Percentiles rank a stretch among this genome's conserved stretches.
phyloP scores from a whole-genome alignment of 2,329 filamentous ascomycete genomes.

The Aspergillus niger region DNA sequence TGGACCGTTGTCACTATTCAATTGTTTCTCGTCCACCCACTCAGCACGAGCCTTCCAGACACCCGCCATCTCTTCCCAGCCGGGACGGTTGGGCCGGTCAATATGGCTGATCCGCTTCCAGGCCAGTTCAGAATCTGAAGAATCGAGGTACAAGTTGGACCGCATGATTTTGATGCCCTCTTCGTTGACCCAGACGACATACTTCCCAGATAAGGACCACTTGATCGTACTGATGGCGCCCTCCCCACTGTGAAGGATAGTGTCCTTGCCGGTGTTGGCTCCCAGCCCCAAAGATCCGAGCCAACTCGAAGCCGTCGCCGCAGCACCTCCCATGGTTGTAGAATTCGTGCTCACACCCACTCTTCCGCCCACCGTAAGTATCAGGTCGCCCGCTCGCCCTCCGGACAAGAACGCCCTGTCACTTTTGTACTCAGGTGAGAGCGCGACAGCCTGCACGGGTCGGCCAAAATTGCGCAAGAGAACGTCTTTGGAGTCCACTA shows the following conservation, averaged over 20 bases:
- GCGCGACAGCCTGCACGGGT: slow-evolving; percentile 84
- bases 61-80: slow-evolving; percentile 94
- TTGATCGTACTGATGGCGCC: slow-evolving; percentile 88
- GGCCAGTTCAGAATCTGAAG: slow-evolving; percentile 73
- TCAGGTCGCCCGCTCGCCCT: slow-evolving; percentile 81
- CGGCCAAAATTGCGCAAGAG: slow-evolving; percentile 89
- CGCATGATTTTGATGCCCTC: slow-evolving; percentile 98
- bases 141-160: slow-evolving; percentile 78
- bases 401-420: slow-evolving; percentile 90
- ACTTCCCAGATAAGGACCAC: slow-evolving; percentile 91
- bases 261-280: slow-evolving; percentile 77
- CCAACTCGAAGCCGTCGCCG: slow-evolving; percentile 85
- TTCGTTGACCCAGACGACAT: slow-evolving; percentile 94
- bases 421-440: slow-evolving; percentile 93
- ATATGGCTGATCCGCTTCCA: slow-evolving; percentile 96
- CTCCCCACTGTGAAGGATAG: slow-evolving; percentile 85
- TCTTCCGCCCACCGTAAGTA: slow-evolving; percentile 80
- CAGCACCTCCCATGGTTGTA: slow-evolving; percentile 73
- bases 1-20: slow-evolving; percentile 70
- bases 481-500: slow-evolving; percentile 87
- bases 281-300: slow-evolving; percentile 83
- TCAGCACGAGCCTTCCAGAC: slow-evolving; percentile 92
- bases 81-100: slow-evolving; percentile 79
- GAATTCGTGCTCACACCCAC: slow-evolving; percentile 78
- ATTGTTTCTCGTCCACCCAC: slow-evolving; percentile 83